These are phyloP conservation scores for Platanthera zijinensis DNA, from an alignment of 106 monocot species.

Conservation along the genomic window DNA sequence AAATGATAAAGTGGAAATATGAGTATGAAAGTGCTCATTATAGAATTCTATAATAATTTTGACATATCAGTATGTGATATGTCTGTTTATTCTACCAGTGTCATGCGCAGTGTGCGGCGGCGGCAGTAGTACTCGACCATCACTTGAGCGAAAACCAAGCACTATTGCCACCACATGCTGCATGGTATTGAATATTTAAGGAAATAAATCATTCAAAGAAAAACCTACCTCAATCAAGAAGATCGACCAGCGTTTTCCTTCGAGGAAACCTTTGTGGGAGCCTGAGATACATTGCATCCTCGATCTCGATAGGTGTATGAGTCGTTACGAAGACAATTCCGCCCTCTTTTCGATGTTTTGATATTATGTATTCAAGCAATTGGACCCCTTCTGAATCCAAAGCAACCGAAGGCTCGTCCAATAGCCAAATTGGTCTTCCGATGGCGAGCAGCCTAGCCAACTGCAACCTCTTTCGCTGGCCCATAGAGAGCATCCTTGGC, in stretches of 20 bases:
- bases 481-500: conserved; percentile 95
- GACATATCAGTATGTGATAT: no score
- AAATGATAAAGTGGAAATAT: no score
- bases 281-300: conserved; percentile 75
- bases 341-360: conserved; percentile 77
- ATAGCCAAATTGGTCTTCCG: conserved; percentile 89
- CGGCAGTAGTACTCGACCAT: no score
- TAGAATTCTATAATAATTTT: no score
- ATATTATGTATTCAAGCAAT: conserved; percentile 75
- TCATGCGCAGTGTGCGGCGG: no score
- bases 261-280: conserved; percentile 75
- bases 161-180: no score
- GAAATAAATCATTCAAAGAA: no score
- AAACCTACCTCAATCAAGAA: conserved; percentile 39
- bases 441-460: conserved; percentile 81
- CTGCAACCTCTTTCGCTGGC: conserved; percentile 85
- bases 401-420: conserved; percentile 96
- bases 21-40: no score
- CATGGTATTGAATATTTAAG: no score
- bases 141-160: no score
- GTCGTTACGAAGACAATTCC: conserved; percentile 92
- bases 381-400: conserved; percentile 78
- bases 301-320: conserved; percentile 83
- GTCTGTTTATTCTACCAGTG: no score
- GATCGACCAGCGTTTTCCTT: conserved; percentile 70